Evolutionary conservation across 352 stramenopile species (phyloP), one percentile per base, ranked within the genome.

Genomic region (Blastocystis sp.): DNA sequence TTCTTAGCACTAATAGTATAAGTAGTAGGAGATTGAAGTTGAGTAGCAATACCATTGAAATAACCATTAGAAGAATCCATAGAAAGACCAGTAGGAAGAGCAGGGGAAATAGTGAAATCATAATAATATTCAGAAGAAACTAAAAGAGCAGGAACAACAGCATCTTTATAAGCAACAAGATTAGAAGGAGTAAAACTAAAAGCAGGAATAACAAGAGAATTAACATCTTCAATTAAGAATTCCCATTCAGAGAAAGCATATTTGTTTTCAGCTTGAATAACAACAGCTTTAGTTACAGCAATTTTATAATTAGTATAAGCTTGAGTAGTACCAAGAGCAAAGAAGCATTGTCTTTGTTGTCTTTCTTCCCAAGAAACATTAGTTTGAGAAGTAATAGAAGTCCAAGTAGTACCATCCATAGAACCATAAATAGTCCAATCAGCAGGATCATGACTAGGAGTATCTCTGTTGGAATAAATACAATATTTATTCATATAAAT

Each of bases 1-100:
- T 56, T 56, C 13, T 44, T 21, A 44, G 46, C 46, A 16, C 32
- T 41, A 13, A 56, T 39, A 1, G 46, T 56, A n/a, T n/a, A n/a
- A n/a, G n/a, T n/a, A n/a, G n/a, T n/a, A n/a, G n/a, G n/a, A n/a
- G n/a, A n/a, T n/a, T n/a, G n/a, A n/a, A n/a, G n/a, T 5, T 11
- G 7, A 10, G 35, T 54, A 33, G 52, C 39, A 47, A 25, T 36
- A 19, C 52, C 52, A 11, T 37, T 49, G 4, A 62, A 52, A 3
- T 5, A 37, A 19, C 52, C 52, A 40, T 28, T 62, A 4, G 2
- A 0, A 6, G 34, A 30, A 40, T 52, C 40, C 27, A 62, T 24
- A 16, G 5, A 41, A 24, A 62, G 18, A 19, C 52, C 52, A 6
- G 19, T 31, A 40, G 52, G 52, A 25, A 62, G 52, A 34, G 3